Percentiles rank a stretch among this genome's conserved stretches.
These are phyloP conservation scores for Tuber aestivum DNA, from an alignment of 495 filamentous ascomycete genomes.

Conservation along the genomic window DNA sequence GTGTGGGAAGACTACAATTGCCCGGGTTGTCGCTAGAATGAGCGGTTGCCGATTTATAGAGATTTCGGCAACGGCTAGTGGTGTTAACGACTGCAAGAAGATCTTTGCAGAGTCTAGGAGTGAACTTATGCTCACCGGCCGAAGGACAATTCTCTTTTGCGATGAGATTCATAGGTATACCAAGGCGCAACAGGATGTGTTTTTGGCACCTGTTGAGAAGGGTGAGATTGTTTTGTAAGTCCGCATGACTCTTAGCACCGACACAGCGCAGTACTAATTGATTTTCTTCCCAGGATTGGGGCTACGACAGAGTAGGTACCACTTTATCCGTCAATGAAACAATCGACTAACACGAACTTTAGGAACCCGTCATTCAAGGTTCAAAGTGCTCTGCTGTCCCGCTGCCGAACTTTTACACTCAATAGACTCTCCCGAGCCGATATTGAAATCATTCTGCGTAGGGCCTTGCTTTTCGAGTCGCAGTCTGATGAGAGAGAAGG, in stretches of 20 bases:
- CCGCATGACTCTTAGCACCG: background rate
- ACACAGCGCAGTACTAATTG: slow-evolving; percentile 15
- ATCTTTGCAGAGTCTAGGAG: slow-evolving; percentile 78
- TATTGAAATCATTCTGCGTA: slow-evolving; percentile 62
- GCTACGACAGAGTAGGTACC: slow-evolving; percentile 71
- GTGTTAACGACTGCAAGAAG: slow-evolving; percentile 92
- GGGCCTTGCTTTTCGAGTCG: slow-evolving; percentile 63
- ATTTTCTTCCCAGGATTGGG: slow-evolving; percentile 54
- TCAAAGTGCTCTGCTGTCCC: slow-evolving; percentile 75
- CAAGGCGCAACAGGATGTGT: slow-evolving; percentile 92
- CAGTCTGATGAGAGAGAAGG: slow-evolving; percentile 36
- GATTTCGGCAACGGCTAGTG: slow-evolving; percentile 86
- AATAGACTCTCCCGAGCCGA: slow-evolving; percentile 64
- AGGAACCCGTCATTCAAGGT: slow-evolving; percentile 89
- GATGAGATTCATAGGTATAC: slow-evolving; percentile 90
- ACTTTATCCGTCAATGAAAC: background rate
- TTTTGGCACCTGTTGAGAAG: slow-evolving; percentile 84
- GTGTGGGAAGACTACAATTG: slow-evolving; percentile 95
- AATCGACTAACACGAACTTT: slow-evolving; percentile 5
- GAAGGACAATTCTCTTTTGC: slow-evolving; percentile 94
- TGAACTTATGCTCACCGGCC: slow-evolving; percentile 72
- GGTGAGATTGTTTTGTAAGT: slow-evolving; percentile 70
- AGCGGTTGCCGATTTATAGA: slow-evolving; percentile 83
- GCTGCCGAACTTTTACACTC: slow-evolving; percentile 86
- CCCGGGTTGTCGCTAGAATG: slow-evolving; percentile 78